These are phyloP conservation scores for Rhizoclosmatium sp. DNA, from an alignment of 192 early-diverging fungal species.

Conservation along the genomic window DNA sequence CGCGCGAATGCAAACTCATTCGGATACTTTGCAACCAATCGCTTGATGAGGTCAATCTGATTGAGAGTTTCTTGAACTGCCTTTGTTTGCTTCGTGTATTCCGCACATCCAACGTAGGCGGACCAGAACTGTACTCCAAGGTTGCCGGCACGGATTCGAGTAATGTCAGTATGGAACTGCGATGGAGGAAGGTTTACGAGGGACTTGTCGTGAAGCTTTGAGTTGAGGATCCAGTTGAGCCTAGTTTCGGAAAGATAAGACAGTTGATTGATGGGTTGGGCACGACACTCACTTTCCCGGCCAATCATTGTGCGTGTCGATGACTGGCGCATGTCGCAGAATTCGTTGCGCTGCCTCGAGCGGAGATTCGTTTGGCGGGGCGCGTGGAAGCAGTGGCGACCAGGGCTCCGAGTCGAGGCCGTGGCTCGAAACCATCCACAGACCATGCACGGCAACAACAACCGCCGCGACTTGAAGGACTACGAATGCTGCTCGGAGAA, in stretches of 20 bases:
- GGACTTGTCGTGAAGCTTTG: background rate
- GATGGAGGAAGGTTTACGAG: background rate
- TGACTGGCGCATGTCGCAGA: constrained; percentile 28
- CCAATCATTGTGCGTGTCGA: constrained; percentile 41
- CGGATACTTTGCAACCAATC: constrained; percentile 58
- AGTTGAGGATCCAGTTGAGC: background rate
- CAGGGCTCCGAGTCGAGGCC: too few species aligned
- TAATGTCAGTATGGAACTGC: constrained; percentile 43
- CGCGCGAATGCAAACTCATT: constrained; percentile 55
- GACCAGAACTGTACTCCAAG: constrained; percentile 54
- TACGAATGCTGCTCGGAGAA: too few species aligned
- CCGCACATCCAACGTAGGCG: constrained; percentile 45
- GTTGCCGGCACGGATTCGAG: constrained; percentile 37
- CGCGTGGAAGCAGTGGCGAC: background rate
- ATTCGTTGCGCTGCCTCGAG: constrained; percentile 30
- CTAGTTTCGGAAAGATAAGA: background rate
- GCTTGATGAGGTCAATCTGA: constrained; percentile 71
- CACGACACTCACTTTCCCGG: constrained; percentile 7
- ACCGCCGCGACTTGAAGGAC: too few species aligned
- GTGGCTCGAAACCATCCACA: too few species aligned
- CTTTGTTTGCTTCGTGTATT: constrained; percentile 28
- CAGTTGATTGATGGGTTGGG: too few species aligned
- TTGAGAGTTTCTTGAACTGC: constrained; percentile 49
- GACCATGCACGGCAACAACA: too few species aligned
- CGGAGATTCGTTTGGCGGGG: constrained; percentile 13